Evolutionary conservation across 306 rosid species (phyloP).

Genomic region (Inga laurina): DNA sequence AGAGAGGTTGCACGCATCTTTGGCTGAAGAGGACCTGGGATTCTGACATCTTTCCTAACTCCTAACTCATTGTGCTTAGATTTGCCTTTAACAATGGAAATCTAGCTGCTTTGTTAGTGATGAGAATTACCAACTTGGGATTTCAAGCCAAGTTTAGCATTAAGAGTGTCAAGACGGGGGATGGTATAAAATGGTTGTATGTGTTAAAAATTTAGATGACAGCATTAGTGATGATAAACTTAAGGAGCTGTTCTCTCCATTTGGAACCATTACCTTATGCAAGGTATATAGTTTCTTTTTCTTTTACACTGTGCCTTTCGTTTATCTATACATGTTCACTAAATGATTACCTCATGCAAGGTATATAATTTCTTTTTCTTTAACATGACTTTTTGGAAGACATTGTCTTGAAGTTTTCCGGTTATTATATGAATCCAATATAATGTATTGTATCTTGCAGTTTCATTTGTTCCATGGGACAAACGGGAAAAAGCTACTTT

Average conservation of each 20-base stretch:
- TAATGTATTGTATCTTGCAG: not conserved
- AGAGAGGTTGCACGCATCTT: too few relatives aligned
- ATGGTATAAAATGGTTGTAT: too few relatives aligned
- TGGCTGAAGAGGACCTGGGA: too few relatives aligned
- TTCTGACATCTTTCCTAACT: too few relatives aligned
- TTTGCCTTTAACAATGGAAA: too few relatives aligned
- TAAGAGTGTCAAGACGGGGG: too few relatives aligned
- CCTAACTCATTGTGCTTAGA: too few relatives aligned
- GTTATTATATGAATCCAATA: not conserved
- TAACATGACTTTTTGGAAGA: too few relatives aligned
- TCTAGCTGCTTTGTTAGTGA: too few relatives aligned
- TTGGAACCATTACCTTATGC: conserved; percentile 83
- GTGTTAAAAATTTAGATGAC: conserved; percentile 77
- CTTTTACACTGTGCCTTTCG: not conserved
- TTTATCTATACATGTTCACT: too few relatives aligned
- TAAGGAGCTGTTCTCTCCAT: conserved; percentile 71
- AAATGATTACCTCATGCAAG: conserved; percentile 67
- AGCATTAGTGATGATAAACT: conserved; percentile 71
- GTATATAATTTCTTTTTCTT: conserved; percentile 40
- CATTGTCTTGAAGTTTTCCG: not conserved
- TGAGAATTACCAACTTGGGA: too few relatives aligned
- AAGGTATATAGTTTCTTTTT: conserved; percentile 54
- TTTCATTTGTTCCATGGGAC: not conserved
- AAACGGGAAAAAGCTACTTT: not conserved
- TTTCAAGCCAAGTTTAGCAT: too few relatives aligned